Percentiles rank a stretch among this genome's conserved stretches.
Conservation (phyloP, 148 eudicot species). For the Beta vulgaris region DNA sequence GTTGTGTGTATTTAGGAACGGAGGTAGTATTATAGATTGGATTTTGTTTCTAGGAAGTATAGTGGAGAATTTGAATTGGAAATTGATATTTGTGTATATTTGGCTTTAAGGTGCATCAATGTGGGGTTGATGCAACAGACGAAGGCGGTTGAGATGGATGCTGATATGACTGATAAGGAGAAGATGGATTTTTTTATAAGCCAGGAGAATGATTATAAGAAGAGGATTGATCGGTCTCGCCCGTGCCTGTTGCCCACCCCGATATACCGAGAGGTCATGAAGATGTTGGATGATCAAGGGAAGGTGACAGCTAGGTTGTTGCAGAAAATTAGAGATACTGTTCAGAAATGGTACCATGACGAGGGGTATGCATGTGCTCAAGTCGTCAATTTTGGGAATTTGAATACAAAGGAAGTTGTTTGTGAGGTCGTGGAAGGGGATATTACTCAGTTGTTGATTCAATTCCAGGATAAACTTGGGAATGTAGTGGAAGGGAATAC, state of each 20-base stretch:
- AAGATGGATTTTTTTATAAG: constrained; percentile 48
- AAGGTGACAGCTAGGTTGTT: constrained; percentile 70
- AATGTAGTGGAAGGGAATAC: constrained; percentile 95
- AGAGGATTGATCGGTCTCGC: constrained; percentile 67
- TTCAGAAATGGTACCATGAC: constrained; percentile 94
- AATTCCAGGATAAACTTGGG: constrained; percentile 96
- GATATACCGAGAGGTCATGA: constrained; percentile 53
- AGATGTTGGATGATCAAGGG: constrained; percentile 61
- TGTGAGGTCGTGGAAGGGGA: constrained; percentile 99
- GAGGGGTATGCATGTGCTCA: constrained; percentile 90
- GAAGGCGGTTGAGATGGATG: constrained; percentile 72
- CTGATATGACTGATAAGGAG: constrained; percentile 86
- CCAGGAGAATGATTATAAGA: constrained; percentile 71
- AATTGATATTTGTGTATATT: neutral
- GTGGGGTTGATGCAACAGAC: constrained; percentile 86
- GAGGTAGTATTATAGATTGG: neutral
- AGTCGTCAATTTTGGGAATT: constrained; percentile 91
- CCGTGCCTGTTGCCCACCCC: constrained; percentile 67
- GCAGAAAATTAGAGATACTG: constrained; percentile 79
- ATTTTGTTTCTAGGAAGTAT: neutral
- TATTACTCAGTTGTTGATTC: constrained; percentile 80
- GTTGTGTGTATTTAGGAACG: neutral
- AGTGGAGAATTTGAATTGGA: neutral
- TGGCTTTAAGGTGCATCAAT: constrained; percentile 68
- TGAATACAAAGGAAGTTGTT: constrained; percentile 85